Conservation (phyloP, 495 filamentous ascomycete species). For the Mytilinidion resinicola region DNA sequence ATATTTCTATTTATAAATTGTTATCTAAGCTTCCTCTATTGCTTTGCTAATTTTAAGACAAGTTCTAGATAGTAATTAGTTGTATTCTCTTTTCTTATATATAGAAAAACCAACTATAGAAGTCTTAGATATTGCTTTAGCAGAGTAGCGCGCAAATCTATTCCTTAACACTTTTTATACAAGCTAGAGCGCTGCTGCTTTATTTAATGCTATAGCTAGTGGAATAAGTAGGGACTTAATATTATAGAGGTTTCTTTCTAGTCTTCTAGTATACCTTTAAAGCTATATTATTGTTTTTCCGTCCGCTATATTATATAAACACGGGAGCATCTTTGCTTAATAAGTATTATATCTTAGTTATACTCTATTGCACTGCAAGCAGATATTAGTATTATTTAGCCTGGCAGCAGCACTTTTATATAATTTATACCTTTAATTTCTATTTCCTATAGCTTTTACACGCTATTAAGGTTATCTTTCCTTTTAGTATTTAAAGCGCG, state of each 20-base stretch:
- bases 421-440: slow-evolving; percentile 19
- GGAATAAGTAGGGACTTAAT: slow-evolving; percentile 23
- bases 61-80: neutral
- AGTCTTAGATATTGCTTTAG: too few relatives aligned
- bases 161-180: slow-evolving; percentile 20
- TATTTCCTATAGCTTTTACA: slow-evolving; percentile 22
- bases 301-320: slow-evolving; percentile 22
- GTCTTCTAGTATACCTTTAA: slow-evolving; percentile 12
- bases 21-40: neutral
- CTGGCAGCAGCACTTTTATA: neutral
- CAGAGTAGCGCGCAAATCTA: too few relatives aligned
- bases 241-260: slow-evolving; percentile 22
- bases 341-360: slow-evolving; percentile 23
- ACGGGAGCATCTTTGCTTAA: slow-evolving; percentile 14
- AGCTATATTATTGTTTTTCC: slow-evolving; percentile 21
- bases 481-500: slow-evolving; percentile 17
- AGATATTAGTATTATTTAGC: neutral
- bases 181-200: slow-evolving; percentile 7
- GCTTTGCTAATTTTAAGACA: neutral
- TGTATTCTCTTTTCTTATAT: too few relatives aligned
- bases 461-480: slow-evolving; percentile 26
- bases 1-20: slow-evolving; percentile 1
- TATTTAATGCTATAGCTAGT: slow-evolving; percentile 15
- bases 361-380: slow-evolving; percentile 17
- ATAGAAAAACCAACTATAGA: too few relatives aligned